A percentile compares a stretch with the other conserved stretches of the same genome.
These are phyloP conservation scores for sorghum (Sorghum bicolor) DNA, from an alignment of 176 grass and related monocot species.

Conservation along the genomic window DNA sequence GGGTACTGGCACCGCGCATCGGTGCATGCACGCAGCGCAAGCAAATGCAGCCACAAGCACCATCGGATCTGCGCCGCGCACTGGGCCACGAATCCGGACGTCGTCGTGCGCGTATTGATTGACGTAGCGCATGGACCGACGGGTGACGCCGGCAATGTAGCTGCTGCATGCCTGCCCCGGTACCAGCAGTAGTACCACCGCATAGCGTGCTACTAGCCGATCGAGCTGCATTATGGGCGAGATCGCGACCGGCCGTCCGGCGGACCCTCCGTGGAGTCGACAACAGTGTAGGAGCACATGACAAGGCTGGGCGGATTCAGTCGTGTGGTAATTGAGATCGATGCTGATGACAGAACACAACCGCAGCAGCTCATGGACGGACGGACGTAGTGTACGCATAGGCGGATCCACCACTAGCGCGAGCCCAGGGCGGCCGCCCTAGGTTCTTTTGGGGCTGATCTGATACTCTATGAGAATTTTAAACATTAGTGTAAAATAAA, in stretches of 20 bases:
- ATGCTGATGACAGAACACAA: not conserved
- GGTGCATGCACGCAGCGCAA: not conserved
- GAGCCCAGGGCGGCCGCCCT: too few species aligned
- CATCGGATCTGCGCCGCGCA: not conserved
- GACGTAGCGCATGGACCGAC: not conserved
- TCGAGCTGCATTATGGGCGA: not conserved
- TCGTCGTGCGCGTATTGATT: not conserved
- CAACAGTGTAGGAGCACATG: not conserved
- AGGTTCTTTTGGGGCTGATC: too few species aligned
- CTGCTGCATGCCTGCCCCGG: not conserved
- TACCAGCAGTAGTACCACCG: not conserved
- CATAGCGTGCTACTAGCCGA: not conserved
- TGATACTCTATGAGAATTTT: too few species aligned
- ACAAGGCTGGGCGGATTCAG: too few species aligned
- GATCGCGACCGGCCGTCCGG: not conserved
- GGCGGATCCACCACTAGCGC: too few species aligned
- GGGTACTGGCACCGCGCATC: not conserved
- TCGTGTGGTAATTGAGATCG: not conserved
- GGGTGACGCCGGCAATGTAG: not conserved
- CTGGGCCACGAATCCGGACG: constrained; percentile 2
- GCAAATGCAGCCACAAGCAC: too few species aligned
- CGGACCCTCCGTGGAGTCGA: not conserved
- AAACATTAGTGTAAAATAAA: too few species aligned
- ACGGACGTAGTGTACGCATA: too few species aligned
- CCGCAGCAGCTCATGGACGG: too few species aligned